Conservation (phyloP, 1,139 yeast genomes). For the Geotrichum armillariae region DNA sequence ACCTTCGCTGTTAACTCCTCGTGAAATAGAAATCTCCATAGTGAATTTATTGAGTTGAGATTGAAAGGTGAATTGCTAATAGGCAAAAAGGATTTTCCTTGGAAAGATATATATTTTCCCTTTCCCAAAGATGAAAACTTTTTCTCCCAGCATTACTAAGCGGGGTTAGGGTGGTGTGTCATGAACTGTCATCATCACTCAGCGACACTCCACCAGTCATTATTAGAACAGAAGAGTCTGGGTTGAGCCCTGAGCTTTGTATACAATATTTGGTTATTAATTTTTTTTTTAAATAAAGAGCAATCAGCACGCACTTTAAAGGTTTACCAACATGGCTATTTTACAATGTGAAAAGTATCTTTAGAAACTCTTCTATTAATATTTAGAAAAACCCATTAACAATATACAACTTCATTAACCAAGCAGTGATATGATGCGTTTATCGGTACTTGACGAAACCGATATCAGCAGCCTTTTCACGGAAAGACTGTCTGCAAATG, state of each 20-base stretch:
- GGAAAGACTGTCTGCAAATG: constrained; percentile 99
- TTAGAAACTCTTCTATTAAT: neutral
- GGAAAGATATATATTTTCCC: neutral
- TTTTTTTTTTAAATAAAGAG: neutral
- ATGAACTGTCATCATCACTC: neutral
- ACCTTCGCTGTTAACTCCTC: constrained; percentile 24
- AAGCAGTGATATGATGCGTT: constrained; percentile 2
- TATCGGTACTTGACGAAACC: constrained; percentile 99
- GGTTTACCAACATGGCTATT: too few species aligned
- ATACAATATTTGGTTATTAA: neutral
- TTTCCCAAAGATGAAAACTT: constrained; percentile 8
- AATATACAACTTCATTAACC: constrained; percentile 9
- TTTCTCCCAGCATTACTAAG: constrained; percentile 8
- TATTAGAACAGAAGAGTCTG: too few species aligned
- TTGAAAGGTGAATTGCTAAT: neutral
- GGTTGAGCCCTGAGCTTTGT: neutral
- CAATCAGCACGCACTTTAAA: too few species aligned
- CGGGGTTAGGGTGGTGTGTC: constrained; percentile 6
- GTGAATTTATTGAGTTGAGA: constrained; percentile 6
- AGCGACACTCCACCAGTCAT: too few species aligned
- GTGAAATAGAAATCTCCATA: constrained; percentile 23
- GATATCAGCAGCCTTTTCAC: constrained; percentile 98
- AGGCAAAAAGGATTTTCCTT: neutral
- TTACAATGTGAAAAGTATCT: too few species aligned
- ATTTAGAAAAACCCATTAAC: constrained; percentile 4